These are phyloP conservation scores for Gentiana dahurica DNA, from an alignment of 257 asterid genomes.

Conservation along the genomic window DNA sequence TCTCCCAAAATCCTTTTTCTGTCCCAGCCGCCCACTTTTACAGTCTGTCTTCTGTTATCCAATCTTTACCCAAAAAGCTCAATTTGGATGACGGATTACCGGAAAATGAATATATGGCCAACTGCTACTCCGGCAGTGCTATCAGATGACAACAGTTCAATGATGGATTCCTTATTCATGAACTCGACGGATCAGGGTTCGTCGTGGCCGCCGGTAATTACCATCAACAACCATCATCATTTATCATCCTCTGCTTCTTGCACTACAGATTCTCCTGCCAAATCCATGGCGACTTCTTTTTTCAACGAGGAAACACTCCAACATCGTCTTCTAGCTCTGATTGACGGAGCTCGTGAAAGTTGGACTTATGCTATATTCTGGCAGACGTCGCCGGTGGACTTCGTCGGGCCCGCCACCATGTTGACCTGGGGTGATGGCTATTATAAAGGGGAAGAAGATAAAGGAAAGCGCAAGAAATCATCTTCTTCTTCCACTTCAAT, in stretches of 20 bases:
- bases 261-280: neutral
- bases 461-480: slow-evolving; percentile 28
- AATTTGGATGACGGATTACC: slow-evolving; percentile 32
- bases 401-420: too few relatives aligned
- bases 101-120: slow-evolving; percentile 37
- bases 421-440: slow-evolving; percentile 77
- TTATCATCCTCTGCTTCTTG: slow-evolving; percentile 6
- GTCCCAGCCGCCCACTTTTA: too few relatives aligned
- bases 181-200: slow-evolving; percentile 45
- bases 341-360: slow-evolving; percentile 61
- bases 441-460: slow-evolving; percentile 62
- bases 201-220: slow-evolving; percentile 38
- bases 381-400: slow-evolving; percentile 21
- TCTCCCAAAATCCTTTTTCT: neutral
- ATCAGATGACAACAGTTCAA: slow-evolving; percentile 25
- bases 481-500: slow-evolving; percentile 11
- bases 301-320: slow-evolving; percentile 69
- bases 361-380: slow-evolving; percentile 95
- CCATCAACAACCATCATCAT: neutral
- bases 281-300: slow-evolving; percentile 7
- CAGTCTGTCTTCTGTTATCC: too few relatives aligned
- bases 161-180: slow-evolving; percentile 40
- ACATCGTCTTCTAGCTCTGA: slow-evolving; percentile 55
- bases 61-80: neutral
- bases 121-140: slow-evolving; percentile 2